Conservation (phyloP, 2,329 filamentous ascomycete genomes). For the Cryphonectria radicalis region DNA sequence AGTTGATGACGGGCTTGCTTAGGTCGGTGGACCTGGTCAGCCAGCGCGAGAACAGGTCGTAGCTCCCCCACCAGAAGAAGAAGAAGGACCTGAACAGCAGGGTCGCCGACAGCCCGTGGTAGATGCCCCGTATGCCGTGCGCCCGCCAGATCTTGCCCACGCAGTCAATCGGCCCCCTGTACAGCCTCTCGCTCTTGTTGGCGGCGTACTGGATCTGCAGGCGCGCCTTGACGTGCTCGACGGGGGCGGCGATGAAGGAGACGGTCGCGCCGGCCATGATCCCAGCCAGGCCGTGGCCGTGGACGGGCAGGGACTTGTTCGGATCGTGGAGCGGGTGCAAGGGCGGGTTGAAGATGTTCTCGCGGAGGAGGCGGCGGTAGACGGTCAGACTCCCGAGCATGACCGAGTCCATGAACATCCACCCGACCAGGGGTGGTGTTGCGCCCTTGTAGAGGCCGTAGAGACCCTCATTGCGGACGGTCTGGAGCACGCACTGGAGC, state of each 20-base stretch:
- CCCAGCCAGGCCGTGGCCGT: constrained; percentile 88
- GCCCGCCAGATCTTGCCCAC: constrained; percentile 67
- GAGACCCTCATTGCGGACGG: constrained; percentile 82
- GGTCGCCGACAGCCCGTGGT: constrained; percentile 83
- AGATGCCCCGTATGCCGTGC: constrained; percentile 81
- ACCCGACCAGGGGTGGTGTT: constrained; percentile 87
- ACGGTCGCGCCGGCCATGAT: constrained; percentile 88
- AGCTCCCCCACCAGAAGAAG: constrained; percentile 98
- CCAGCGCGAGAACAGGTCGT: constrained; percentile 78
- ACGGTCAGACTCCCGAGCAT: constrained; percentile 93
- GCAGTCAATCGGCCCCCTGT: constrained; percentile 87
- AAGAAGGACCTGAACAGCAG: constrained; percentile 91
- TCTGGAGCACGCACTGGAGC: constrained; percentile 82
- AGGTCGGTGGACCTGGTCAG: constrained; percentile 70
- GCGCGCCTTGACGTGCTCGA: constrained; percentile 89
- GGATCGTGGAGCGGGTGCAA: constrained; percentile 41
- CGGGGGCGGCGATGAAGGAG: constrained; percentile 87
- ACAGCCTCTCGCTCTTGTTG: constrained; percentile 75
- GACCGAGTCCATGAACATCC: constrained; percentile 91
- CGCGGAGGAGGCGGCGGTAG: constrained; percentile 82
- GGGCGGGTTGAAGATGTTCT: constrained; percentile 72
- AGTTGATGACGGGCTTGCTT: constrained; percentile 83
- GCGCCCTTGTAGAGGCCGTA: constrained; percentile 92
- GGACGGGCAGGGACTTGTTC: constrained; percentile 63
- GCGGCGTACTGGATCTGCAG: constrained; percentile 93